phyloP scores from a whole-genome alignment of 2,329 filamentous ascomycete species.

The Penicillium sp. region DNA sequence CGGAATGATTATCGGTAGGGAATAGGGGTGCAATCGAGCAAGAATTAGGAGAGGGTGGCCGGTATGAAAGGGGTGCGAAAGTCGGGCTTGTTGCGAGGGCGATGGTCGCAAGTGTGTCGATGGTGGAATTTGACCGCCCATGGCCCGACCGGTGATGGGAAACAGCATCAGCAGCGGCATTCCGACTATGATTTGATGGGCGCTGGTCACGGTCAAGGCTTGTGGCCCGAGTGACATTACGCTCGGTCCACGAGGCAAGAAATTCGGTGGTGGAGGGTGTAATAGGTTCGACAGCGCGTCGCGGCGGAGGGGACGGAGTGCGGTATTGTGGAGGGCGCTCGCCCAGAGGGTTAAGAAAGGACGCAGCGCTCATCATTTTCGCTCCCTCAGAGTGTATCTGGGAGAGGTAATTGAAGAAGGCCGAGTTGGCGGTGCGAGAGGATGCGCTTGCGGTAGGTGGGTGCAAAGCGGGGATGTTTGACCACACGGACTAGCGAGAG shows the following conservation, averaged over 20 bases:
- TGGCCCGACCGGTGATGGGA: conserved; percentile 38
- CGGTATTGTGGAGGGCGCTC: conserved; percentile 45
- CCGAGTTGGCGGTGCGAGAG: conserved; percentile 24
- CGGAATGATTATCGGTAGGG: conserved; percentile 30
- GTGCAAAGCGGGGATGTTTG: conserved; percentile 43
- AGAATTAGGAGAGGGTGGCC: conserved; percentile 29
- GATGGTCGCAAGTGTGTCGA: conserved; percentile 52
- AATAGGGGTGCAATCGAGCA: conserved; percentile 28
- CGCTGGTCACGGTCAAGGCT: conserved; percentile 25
- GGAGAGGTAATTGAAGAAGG: conserved; percentile 9
- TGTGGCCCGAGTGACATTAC: conserved; percentile 25
- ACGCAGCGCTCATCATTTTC: conserved; percentile 41
- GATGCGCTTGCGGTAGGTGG: conserved; percentile 37
- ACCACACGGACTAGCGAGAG: conserved; percentile 43
- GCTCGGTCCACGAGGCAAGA: conserved; percentile 31
- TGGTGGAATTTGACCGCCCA: conserved; percentile 47
- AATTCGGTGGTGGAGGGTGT: conserved; percentile 39
- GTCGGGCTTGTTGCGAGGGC: conserved; percentile 51
- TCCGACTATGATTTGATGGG: conserved; percentile 21
- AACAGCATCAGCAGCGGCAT: conserved; percentile 19
- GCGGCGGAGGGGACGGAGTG: conserved; percentile 49
- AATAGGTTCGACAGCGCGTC: conserved; percentile 48
- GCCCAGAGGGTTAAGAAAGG: conserved; percentile 36
- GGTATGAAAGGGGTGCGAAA: conserved; percentile 37
- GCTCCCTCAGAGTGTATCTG: conserved; percentile 10